These are phyloP conservation scores for Dactylorhiza incarnata DNA, from an alignment of 106 monocot genomes.

Conservation along the genomic window DNA sequence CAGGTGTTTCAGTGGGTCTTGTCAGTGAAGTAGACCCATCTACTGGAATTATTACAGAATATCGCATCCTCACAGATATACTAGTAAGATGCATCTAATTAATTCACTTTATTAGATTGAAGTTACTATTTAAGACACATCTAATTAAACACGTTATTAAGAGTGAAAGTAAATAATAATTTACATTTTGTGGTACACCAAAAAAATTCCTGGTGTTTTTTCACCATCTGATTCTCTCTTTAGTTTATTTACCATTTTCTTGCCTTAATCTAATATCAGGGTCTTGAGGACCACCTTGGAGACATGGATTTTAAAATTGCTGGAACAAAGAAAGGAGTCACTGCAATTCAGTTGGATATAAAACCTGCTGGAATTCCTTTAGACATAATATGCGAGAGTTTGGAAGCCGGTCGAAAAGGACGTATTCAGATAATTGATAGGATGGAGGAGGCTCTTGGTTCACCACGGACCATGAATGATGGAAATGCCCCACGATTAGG, in stretches of 20 bases:
- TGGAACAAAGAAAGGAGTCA: conserved; percentile 83
- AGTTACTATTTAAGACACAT: neutral
- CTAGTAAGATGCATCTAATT: conserved; percentile 33
- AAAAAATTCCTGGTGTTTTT: neutral
- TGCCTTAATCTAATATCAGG: conserved; percentile 30
- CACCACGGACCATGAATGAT: conserved; percentile 53
- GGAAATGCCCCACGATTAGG: conserved; percentile 66
- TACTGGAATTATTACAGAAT: conserved; percentile 57
- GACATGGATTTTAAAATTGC: conserved; percentile 99
- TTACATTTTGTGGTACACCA: neutral
- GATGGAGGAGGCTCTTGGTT: conserved; percentile 78
- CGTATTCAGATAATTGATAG: conserved; percentile 70
- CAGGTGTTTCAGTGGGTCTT: conserved; percentile 95
- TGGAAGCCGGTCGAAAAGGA: conserved; percentile 69
- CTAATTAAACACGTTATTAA: neutral
- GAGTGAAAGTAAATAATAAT: neutral
- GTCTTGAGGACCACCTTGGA: conserved; percentile 97
- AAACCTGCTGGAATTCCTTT: conserved; percentile 98
- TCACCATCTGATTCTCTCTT: neutral
- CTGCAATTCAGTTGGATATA: conserved; percentile 94
- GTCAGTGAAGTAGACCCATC: conserved; percentile 70
- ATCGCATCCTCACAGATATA: conserved; percentile 94
- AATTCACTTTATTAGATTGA: neutral
- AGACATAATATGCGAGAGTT: conserved; percentile 77
- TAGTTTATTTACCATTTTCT: neutral